These are phyloP conservation scores for Saturnispora diversa DNA, from an alignment of 805 yeast genomes.

Conservation along the genomic window DNA sequence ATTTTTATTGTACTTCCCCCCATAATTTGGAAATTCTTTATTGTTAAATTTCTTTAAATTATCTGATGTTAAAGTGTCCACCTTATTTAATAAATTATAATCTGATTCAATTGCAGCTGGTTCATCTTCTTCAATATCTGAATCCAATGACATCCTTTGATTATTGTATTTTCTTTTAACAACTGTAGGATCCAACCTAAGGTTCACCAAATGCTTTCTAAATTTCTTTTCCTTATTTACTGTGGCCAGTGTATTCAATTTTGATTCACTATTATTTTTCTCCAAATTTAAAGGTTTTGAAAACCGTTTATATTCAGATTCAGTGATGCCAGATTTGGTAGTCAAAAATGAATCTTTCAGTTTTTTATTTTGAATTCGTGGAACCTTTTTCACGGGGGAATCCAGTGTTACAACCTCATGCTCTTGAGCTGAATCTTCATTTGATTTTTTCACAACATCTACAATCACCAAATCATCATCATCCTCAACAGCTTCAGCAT, in stretches of 20 bases:
- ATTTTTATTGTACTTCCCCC: neutral
- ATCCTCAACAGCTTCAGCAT: slow-evolving; percentile 3
- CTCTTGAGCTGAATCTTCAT: neutral
- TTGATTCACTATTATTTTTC: neutral
- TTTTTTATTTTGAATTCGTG: neutral
- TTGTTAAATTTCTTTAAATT: too few species aligned
- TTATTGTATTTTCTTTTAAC: neutral
- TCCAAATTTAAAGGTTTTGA: neutral
- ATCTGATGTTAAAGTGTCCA: too few species aligned
- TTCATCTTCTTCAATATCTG: slow-evolving; percentile 1
- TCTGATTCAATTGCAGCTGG: slow-evolving; percentile 1
- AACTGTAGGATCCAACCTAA: neutral
- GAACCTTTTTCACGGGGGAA: neutral
- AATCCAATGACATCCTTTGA: slow-evolving; percentile 1
- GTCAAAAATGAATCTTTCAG: too few species aligned
- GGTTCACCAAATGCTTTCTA: neutral
- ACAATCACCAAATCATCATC: slow-evolving; percentile 15
- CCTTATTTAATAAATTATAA: neutral
- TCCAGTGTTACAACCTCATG: neutral
- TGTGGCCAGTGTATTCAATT: too few species aligned
- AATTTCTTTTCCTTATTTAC: slow-evolving; percentile 1
- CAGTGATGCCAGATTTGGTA: too few species aligned
- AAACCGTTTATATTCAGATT: too few species aligned
- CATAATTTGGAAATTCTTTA: too few species aligned
- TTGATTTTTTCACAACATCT: slow-evolving; percentile 8